Conservation (phyloP, 169 alveolate species). For the Plasmodium inui region DNA sequence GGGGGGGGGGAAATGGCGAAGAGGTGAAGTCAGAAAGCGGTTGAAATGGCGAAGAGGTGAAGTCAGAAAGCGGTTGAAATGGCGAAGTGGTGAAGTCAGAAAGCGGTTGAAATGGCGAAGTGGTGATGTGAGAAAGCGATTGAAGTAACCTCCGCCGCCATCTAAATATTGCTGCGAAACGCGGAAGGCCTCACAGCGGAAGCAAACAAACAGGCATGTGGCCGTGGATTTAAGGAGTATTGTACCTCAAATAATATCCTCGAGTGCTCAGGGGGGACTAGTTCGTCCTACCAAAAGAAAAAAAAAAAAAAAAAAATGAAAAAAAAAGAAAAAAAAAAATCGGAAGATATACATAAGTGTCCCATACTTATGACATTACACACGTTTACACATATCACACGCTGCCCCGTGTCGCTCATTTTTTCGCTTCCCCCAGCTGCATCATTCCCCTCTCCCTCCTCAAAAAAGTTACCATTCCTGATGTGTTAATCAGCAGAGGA, state of each 20-base stretch:
- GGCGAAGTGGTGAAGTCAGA: neutral
- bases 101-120: neutral
- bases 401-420: neutral
- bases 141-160: no score
- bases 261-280: slow-evolving; percentile 13
- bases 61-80: neutral
- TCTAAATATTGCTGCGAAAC: no score
- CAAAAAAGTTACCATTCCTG: slow-evolving; percentile 23
- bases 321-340: slow-evolving; percentile 1
- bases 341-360: neutral
- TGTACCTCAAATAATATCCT: slow-evolving; percentile 19
- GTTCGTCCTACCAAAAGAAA: slow-evolving; percentile 10
- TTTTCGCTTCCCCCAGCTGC: neutral
- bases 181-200: neutral
- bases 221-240: neutral
- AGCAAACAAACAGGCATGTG: neutral
- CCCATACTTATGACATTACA: neutral
- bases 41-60: neutral
- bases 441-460: neutral
- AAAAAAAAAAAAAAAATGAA: slow-evolving; percentile 19
- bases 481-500: slow-evolving; percentile 28
- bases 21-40: neutral
- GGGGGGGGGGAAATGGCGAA: neutral
- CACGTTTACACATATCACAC: neutral
- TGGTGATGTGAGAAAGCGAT: neutral